Base-by-base conservation (phyloP, 768 basidiomycete species). In the Clavulina sp. region DNA sequence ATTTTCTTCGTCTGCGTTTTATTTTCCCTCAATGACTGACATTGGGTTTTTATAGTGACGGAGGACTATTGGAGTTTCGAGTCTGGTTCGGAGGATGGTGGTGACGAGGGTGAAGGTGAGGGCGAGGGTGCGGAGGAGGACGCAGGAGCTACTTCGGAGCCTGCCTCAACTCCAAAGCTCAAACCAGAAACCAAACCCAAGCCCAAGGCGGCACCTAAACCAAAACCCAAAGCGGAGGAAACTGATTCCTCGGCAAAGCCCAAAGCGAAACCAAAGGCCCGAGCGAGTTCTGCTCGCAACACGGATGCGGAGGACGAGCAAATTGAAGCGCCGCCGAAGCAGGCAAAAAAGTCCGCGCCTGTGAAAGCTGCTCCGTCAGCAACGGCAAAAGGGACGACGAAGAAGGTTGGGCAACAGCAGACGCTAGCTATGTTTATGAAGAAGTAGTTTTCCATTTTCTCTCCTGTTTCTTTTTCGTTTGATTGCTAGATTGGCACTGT, bases 1-100 rank as follows among this genome's bases (percentile, higher is more conserved):
- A 48, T 51, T 24, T 13, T 60, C 50, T 73, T 66, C 16, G 33
- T 53, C 9, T 28, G 5, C 26, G 43, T 9, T 46, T 16, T 49
- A 47, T 3, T 50, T 50, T 50, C 43, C 46, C 26, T 21, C 29
- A 41, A 21, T 34, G 21, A 52, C 6, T 53, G 43, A 24, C 2
- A 29, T 38, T 49, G 36, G 34, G 26, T 34, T 36, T 6, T 41
- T 49, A 0, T 56, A 87, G 85, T 74, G 16, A 79, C 73, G 33
- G 80, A 84, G 60, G 85, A 87, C 60, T 81, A 83, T 60, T 82
- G 82, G 4, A 76, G 76, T 18, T 87, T 83, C 60, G 84, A 88
- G 64, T 84, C 83, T 5, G 80, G 81, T 5, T 74, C 73, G 5
- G 81, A 77, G 51, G 71, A 78, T 26, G 75, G 72, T 52, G 63